Percentiles rank a stretch among this genome's conserved stretches.
Evolutionary conservation across 371 early-diverging fungal species (phyloP).

Genomic region (Lichtheimia ramosa): DNA sequence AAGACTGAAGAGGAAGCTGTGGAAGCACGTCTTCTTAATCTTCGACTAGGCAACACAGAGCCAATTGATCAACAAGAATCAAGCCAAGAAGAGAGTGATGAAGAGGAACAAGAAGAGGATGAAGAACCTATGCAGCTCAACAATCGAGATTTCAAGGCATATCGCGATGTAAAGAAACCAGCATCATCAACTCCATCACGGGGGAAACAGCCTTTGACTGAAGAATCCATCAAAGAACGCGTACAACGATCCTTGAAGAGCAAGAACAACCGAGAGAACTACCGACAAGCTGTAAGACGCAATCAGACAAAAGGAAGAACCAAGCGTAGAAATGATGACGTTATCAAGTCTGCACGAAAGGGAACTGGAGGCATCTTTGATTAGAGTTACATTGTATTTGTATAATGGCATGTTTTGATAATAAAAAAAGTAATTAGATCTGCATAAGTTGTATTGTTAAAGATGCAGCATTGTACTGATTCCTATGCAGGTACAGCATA

Average conservation of each 20-base stretch:
- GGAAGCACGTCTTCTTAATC: conserved; percentile 23
- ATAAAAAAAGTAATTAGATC: background rate
- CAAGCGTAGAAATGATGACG: conserved; percentile 49
- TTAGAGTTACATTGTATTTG: conserved; percentile 14
- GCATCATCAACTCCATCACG: conserved; percentile 22
- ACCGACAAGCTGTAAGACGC: conserved; percentile 32
- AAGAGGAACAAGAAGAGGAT: conserved; percentile 23
- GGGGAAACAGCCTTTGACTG: conserved; percentile 40
- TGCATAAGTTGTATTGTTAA: no score
- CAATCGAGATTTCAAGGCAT: conserved; percentile 60
- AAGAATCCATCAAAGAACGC: conserved; percentile 58
- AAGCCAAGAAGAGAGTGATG: conserved; percentile 21
- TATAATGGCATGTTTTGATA: background rate
- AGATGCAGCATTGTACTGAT: no score
- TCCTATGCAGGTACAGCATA: no score
- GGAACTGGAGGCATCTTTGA: conserved; percentile 46
- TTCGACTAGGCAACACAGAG: conserved; percentile 46
- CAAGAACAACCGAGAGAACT: conserved; percentile 30
- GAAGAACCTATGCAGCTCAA: conserved; percentile 40
- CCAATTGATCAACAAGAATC: conserved; percentile 32
- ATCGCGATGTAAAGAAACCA: conserved; percentile 42
- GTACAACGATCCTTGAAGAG: conserved; percentile 52
- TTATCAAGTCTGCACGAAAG: conserved; percentile 24
- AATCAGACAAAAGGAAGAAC: conserved; percentile 60
- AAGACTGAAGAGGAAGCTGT: conserved; percentile 12